These are phyloP conservation scores for Kwoniella shivajii DNA, from an alignment of 1,284 basidiomycete genomes.

Conservation along the genomic window DNA sequence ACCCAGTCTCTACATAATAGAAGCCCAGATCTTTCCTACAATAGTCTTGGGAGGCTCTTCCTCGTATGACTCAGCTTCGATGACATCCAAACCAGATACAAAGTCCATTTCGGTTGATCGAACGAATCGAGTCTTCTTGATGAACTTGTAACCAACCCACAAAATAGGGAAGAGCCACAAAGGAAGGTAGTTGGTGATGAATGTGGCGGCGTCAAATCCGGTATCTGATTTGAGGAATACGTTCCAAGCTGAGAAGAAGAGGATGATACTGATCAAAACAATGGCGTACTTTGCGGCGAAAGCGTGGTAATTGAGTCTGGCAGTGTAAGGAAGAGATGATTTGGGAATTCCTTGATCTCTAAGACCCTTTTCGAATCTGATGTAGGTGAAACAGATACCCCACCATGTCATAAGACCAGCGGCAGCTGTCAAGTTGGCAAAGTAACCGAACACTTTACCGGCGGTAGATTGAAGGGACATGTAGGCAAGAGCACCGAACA, in stretches of 20 bases:
- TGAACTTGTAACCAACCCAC: slow-evolving; percentile 58
- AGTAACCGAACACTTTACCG: slow-evolving; percentile 73
- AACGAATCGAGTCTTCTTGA: slow-evolving; percentile 33
- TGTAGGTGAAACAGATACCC: slow-evolving; percentile 75
- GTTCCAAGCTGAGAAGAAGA: slow-evolving; percentile 46
- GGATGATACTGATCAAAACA: slow-evolving; percentile 40
- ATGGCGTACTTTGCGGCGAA: slow-evolving; percentile 51
- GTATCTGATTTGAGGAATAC: slow-evolving; percentile 65
- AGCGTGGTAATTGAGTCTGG: slow-evolving; percentile 32
- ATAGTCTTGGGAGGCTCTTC: slow-evolving; percentile 29
- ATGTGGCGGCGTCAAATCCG: slow-evolving; percentile 26
- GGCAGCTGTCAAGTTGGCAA: slow-evolving; percentile 63
- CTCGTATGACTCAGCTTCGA: slow-evolving; percentile 44
- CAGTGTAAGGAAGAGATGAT: slow-evolving; percentile 65
- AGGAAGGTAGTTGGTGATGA: slow-evolving; percentile 59
- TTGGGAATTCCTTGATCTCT: slow-evolving; percentile 68
- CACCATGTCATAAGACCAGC: slow-evolving; percentile 72
- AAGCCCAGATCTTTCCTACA: slow-evolving; percentile 29
- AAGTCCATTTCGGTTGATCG: slow-evolving; percentile 37
- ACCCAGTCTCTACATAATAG: slow-evolving; percentile 28
- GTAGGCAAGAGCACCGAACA: slow-evolving; percentile 62
- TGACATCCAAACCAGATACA: slow-evolving; percentile 36
- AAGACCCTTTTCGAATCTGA: slow-evolving; percentile 75
- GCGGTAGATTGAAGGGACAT: slow-evolving; percentile 65
- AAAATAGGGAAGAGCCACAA: slow-evolving; percentile 73